Evolutionary conservation across 805 yeast genomes (phyloP).

Genomic region (Saccharomyces kudriavzevii): DNA sequence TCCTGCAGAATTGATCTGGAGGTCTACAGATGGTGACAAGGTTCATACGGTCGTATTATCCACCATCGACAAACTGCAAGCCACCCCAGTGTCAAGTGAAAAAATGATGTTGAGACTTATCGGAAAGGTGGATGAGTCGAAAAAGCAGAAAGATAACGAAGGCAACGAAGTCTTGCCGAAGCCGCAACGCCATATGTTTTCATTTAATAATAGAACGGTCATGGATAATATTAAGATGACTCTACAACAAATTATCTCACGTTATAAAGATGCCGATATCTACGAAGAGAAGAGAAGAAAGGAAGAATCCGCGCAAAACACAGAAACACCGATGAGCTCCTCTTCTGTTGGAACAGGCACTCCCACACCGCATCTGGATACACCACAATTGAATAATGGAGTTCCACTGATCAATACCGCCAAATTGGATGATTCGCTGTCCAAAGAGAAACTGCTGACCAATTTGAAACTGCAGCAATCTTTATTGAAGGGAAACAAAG

Average conservation of each 20-base stretch:
- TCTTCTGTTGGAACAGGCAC: slow-evolving; percentile 1
- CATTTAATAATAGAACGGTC: slow-evolving; percentile 63
- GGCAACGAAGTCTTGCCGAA: slow-evolving; percentile 23
- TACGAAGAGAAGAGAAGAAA: slow-evolving; percentile 33
- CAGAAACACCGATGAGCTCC: slow-evolving; percentile 1
- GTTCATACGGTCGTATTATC: slow-evolving; percentile 35
- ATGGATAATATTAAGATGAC: slow-evolving; percentile 68
- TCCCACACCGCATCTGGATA: slow-evolving; percentile 1
- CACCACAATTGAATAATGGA: slow-evolving; percentile 13
- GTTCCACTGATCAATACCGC: slow-evolving; percentile 32
- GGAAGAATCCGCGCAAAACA: slow-evolving; percentile 9
- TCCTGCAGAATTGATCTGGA: slow-evolving; percentile 53
- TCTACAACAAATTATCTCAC: slow-evolving; percentile 58
- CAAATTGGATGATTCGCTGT: slow-evolving; percentile 40
- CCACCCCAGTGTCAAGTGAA: slow-evolving; percentile 58
- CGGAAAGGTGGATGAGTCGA: slow-evolving; percentile 33
- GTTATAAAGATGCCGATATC: slow-evolving; percentile 47
- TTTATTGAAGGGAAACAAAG: slow-evolving; percentile 59
- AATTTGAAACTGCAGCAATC: slow-evolving; percentile 75
- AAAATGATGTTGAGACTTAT: slow-evolving; percentile 59
- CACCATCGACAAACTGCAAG: slow-evolving; percentile 47
- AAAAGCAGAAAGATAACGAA: slow-evolving; percentile 24
- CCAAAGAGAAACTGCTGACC: slow-evolving; percentile 50
- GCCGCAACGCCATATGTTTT: slow-evolving; percentile 37
- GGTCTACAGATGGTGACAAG: slow-evolving; percentile 44